Evolutionary conservation across 2,329 filamentous ascomycete species (phyloP), one percentile per base, ranked within the genome.

Genomic region (Beauveria brongniartii): DNA sequence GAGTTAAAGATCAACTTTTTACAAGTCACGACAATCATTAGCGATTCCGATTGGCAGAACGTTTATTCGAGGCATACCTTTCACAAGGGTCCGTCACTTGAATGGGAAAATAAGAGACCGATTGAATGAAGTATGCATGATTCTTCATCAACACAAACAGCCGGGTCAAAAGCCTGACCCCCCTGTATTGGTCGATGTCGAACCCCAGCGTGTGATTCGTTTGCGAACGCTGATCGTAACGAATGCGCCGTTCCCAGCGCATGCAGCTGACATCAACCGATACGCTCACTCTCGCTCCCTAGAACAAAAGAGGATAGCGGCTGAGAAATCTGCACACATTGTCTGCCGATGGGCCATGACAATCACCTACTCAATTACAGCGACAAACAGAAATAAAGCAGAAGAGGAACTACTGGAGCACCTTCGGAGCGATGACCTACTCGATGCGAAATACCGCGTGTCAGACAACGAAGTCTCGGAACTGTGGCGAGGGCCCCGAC

Each of bases 281-380:
- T 74, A 68, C 41, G 55, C 53, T 0, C 66, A 66, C 14, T 64
- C 18, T 1, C 54, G 61, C 7, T 37, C 61, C 14, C 47, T 55
- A 18, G 59, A 65, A 24, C 47, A 59, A 48, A 51, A 65, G 1
- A 24, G 67, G 0, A 64, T 68, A 1, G 62, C 69, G 0, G 65
- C 69, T 12, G 62, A 69, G 1, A 41, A 3, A 12, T 65, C 71
- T 16, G 78, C 74, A 0, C 67, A 70, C 0, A 67, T 87, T 1
- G 78, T 82, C 5, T 83, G 81, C 59, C 75, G 85, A 3, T 86
- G 80, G 78, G 78, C 76, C 28, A 65, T 72, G 63, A 63, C 69
- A 62, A 59, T 69, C 26, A 52, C 64, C 30, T 72, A 73, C 46
- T 64, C 58, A 22, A 62, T 64, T 16, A 63, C 66, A 5, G 65